Conservation (phyloP, 768 basidiomycete species). For the Mycena vitilis region DNA sequence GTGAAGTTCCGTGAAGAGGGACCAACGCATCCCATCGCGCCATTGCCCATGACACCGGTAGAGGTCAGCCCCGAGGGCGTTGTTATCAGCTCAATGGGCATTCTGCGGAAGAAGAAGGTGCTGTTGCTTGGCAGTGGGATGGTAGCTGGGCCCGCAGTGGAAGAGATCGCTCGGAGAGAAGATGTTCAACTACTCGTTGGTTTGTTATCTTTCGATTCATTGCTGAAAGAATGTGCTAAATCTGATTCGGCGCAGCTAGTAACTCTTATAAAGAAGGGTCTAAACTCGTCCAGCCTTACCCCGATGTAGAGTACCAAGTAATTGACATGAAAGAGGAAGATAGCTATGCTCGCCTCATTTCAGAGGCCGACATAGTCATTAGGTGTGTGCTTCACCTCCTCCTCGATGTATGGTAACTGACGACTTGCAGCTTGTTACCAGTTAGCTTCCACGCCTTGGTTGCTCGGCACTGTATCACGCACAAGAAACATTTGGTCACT, state of each 20-base stretch:
- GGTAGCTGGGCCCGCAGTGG: slow-evolving; percentile 91
- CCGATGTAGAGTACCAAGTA: slow-evolving; percentile 65
- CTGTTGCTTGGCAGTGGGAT: slow-evolving; percentile 94
- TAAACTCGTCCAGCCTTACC: slow-evolving; percentile 54
- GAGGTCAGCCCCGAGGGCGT: slow-evolving; percentile 14
- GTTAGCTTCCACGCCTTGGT: slow-evolving; percentile 76
- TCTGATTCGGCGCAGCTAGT: slow-evolving; percentile 65
- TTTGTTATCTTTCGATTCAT: slow-evolving; percentile 51
- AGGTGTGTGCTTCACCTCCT: slow-evolving; percentile 61
- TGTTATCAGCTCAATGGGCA: slow-evolving; percentile 19
- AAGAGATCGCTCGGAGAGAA: slow-evolving; percentile 69
- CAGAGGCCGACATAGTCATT: slow-evolving; percentile 80
- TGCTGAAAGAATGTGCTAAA: not conserved
- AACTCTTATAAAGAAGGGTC: slow-evolving; percentile 74
- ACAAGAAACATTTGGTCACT: slow-evolving; percentile 84
- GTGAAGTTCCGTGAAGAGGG: slow-evolving; percentile 51
- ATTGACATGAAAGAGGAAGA: slow-evolving; percentile 68
- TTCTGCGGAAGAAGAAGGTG: slow-evolving; percentile 67
- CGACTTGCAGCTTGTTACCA: slow-evolving; percentile 74
- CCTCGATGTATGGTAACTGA: slow-evolving; percentile 7
- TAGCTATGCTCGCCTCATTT: slow-evolving; percentile 64
- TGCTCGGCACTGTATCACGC: slow-evolving; percentile 78
- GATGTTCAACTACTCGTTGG: slow-evolving; percentile 84
- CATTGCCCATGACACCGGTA: not conserved
- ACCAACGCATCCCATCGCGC: slow-evolving; percentile 2